Conservation (phyloP, 1,139 yeast genomes). For the Zygosaccharomyces sapae region DNA sequence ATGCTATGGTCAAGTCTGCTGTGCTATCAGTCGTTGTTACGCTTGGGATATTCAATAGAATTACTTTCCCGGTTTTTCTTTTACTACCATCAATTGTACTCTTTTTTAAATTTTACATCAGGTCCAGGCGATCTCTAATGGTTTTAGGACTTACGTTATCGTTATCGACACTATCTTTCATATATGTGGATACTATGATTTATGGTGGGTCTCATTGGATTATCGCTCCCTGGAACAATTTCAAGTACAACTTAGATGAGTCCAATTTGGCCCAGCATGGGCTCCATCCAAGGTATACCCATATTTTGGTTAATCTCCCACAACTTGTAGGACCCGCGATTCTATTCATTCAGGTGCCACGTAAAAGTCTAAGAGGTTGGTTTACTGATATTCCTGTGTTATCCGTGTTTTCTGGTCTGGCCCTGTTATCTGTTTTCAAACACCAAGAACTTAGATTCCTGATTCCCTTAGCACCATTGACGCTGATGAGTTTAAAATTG, state of each 20-base stretch:
- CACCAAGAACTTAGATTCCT: slow-evolving; percentile 92
- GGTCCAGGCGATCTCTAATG: slow-evolving; percentile 26
- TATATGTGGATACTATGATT: slow-evolving; percentile 52
- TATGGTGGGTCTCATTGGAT: slow-evolving; percentile 38
- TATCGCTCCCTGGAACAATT: slow-evolving; percentile 72
- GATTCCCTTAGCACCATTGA: slow-evolving; percentile 69
- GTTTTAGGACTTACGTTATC: slow-evolving; percentile 37
- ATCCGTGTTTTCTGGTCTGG: slow-evolving; percentile 58
- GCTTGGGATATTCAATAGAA: slow-evolving; percentile 76
- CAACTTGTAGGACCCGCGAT: slow-evolving; percentile 75
- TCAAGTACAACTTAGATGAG: slow-evolving; percentile 59
- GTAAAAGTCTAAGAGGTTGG: slow-evolving; percentile 20
- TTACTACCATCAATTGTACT: slow-evolving; percentile 54
- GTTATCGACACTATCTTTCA: slow-evolving; percentile 40
- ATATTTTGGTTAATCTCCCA: slow-evolving; percentile 70
- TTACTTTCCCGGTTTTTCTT: slow-evolving; percentile 76
- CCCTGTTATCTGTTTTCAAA: slow-evolving; percentile 63
- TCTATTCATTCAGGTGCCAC: slow-evolving; percentile 41
- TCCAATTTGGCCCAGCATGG: slow-evolving; percentile 75
- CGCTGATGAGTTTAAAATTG: slow-evolving; percentile 43
- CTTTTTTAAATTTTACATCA: slow-evolving; percentile 34
- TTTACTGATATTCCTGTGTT: slow-evolving; percentile 45
- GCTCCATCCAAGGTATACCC: slow-evolving; percentile 73
- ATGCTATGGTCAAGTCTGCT: slow-evolving; percentile 29
- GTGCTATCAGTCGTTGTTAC: slow-evolving; percentile 53